Percentiles rank a stretch among this genome's conserved stretches.
phyloP scores from a whole-genome alignment of 2,329 filamentous ascomycete species.

The Sodiomyces alkalinus region DNA sequence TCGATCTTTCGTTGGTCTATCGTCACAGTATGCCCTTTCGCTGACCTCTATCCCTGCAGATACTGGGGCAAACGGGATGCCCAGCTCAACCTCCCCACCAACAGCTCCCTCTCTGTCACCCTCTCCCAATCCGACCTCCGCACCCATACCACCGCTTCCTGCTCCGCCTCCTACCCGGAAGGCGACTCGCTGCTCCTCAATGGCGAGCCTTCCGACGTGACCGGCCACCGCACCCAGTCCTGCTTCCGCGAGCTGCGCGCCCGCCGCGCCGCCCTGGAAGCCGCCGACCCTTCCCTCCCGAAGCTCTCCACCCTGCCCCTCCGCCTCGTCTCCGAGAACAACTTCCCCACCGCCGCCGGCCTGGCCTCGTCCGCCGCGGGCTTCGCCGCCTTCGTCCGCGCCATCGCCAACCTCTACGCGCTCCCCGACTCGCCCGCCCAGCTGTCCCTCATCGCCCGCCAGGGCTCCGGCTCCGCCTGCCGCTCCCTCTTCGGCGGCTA shows the following conservation, averaged over 20 bases:
- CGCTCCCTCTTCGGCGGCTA: conserved; percentile 89
- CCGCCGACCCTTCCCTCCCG: conserved; percentile 55
- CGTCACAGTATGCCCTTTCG: background rate
- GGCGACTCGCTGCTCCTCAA: conserved; percentile 72
- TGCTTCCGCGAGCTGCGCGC: conserved; percentile 78
- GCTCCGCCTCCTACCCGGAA: conserved; percentile 54
- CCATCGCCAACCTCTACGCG: conserved; percentile 83
- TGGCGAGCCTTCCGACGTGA: conserved; percentile 66
- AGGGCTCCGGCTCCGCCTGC: conserved; percentile 91
- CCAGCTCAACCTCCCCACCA: conserved; percentile 90
- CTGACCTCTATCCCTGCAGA: conserved; percentile 12
- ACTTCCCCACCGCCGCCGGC: conserved; percentile 95
- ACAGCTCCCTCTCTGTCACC: conserved; percentile 93
- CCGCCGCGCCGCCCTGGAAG: conserved; percentile 63
- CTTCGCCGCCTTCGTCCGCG: conserved; percentile 59
- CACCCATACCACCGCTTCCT: conserved; percentile 90
- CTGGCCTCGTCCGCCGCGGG: conserved; percentile 60
- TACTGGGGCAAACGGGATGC: conserved; percentile 97
- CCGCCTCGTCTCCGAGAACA: conserved; percentile 88
- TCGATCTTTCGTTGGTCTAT: too few species aligned
- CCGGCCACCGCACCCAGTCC: conserved; percentile 79
- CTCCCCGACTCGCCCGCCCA: conserved; percentile 69
- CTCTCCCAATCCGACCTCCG: conserved; percentile 87
- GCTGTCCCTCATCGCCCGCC: conserved; percentile 76
- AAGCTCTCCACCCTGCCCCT: conserved; percentile 66